A percentile compares a stretch with the other conserved stretches of the same genome.
phyloP scores from a whole-genome alignment of 148 eudicot species.

The Oxyria digyna region DNA sequence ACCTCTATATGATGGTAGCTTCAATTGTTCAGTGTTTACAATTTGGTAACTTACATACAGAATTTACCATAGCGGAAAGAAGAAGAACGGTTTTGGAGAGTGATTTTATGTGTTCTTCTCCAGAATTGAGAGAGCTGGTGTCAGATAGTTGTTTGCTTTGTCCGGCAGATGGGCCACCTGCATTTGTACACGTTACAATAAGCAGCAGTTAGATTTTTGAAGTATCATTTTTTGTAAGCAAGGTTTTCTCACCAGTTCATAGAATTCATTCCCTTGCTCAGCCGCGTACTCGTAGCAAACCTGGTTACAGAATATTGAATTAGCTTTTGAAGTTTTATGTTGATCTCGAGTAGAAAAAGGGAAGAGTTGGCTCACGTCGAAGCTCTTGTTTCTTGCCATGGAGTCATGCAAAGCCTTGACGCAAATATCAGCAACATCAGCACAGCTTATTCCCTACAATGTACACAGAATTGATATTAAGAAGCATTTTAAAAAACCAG shows the following conservation, averaged over 20 bases:
- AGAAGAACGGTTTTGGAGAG: background rate
- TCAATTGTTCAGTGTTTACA: background rate
- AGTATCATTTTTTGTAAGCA: background rate
- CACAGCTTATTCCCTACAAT: conserved; percentile 86
- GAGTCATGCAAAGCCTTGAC: conserved; percentile 96
- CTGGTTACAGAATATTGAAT: conserved; percentile 23
- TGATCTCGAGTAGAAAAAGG: background rate
- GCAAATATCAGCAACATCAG: conserved; percentile 97
- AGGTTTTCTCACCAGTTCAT: conserved; percentile 60
- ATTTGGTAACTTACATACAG: background rate
- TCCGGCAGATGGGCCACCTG: conserved; percentile 99
- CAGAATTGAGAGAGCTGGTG: conserved; percentile 78
- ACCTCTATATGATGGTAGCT: conserved; percentile 2
- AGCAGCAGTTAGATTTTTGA: background rate
- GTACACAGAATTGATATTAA: background rate
- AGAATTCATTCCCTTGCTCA: conserved; percentile 86
- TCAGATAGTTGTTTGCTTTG: conserved; percentile 87
- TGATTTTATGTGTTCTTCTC: conserved; percentile 80
- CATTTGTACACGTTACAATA: conserved; percentile 1
- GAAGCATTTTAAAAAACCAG: background rate
- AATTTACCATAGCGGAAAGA: background rate
- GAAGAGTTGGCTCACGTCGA: conserved; percentile 49
- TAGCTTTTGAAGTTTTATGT: background rate
- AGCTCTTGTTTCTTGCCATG: conserved; percentile 92
- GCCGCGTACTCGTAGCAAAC: conserved; percentile 92